Percentiles rank a stretch among this genome's conserved stretches.
These are phyloP conservation scores for Colletotrichum agaves DNA, from an alignment of 2,329 filamentous ascomycete species.

Conservation along the genomic window DNA sequence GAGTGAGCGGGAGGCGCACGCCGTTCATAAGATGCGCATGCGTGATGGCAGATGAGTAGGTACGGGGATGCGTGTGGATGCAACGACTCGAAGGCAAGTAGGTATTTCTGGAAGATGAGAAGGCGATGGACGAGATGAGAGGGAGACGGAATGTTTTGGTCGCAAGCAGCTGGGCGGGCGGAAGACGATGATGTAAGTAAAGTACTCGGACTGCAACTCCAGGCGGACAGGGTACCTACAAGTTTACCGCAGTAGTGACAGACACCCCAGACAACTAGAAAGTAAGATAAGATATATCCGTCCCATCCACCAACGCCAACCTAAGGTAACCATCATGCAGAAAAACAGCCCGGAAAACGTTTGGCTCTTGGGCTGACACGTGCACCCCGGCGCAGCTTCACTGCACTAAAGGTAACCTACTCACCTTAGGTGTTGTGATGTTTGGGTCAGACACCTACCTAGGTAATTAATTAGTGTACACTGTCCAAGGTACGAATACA, in stretches of 20 bases:
- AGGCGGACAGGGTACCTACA: constrained; percentile 26
- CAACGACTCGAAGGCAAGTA: neutral
- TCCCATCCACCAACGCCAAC: too few species aligned
- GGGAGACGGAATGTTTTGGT: constrained; percentile 3
- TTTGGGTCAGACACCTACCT: too few species aligned
- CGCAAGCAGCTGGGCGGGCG: neutral
- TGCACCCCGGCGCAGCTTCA: constrained; percentile 34
- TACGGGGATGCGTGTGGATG: constrained; percentile 1
- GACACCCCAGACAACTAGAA: neutral
- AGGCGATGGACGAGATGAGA: constrained; percentile 5
- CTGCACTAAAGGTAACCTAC: too few species aligned
- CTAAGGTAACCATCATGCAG: neutral
- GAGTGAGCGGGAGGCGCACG: constrained; percentile 15
- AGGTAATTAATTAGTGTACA: neutral
- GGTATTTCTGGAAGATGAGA: constrained; percentile 18
- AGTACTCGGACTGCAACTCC: constrained; percentile 31
- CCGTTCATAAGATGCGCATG: neutral
- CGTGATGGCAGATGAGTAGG: neutral
- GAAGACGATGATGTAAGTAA: constrained; percentile 36
- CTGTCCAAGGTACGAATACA: too few species aligned
- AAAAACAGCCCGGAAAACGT: constrained; percentile 33
- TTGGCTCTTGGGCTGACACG: constrained; percentile 37
- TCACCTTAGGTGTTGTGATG: too few species aligned
- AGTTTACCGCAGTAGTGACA: neutral
- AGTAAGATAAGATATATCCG: too few species aligned